Evolutionary conservation across 768 basidiomycete species (phyloP).

Genomic region (Daedaleopsis nitida): DNA sequence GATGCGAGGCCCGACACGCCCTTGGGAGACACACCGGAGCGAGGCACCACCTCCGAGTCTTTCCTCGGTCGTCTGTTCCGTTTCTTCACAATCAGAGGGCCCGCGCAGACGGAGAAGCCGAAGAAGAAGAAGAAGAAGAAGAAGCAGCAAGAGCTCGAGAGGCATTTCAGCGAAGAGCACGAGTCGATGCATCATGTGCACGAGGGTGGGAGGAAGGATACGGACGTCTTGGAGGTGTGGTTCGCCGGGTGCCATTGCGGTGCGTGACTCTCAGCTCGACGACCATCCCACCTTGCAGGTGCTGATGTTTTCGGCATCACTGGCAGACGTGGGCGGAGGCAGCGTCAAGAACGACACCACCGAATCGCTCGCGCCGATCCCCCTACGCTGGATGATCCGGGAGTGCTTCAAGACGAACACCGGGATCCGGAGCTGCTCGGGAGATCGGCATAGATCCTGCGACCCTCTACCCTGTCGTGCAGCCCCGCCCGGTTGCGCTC

Average conservation of each 20-base stretch:
- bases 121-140: not conserved
- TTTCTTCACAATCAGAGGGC: not conserved
- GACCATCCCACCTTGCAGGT: not conserved
- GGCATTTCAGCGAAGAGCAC: not conserved
- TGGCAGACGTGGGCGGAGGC: conserved; percentile 78
- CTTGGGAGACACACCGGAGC: not conserved
- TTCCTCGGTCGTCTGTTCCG: too few relatives aligned
- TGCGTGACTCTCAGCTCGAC: conserved; percentile 31
- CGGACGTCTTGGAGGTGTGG: conserved; percentile 79
- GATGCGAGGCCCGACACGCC: not conserved
- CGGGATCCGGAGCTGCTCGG: conserved; percentile 39
- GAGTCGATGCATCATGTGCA: too few relatives aligned
- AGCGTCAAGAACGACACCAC: conserved; percentile 57
- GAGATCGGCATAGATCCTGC: conserved; percentile 35
- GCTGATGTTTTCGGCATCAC: not conserved
- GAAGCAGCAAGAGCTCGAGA: not conserved
- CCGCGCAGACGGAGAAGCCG: not conserved
- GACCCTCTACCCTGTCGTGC: conserved; percentile 30
- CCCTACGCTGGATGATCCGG: conserved; percentile 61
- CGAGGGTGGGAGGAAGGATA: conserved; percentile 28
- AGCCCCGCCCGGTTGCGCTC: conserved; percentile 26
- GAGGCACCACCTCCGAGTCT: not conserved
- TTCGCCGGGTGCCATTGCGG: conserved; percentile 77
- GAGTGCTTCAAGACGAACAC: conserved; percentile 51
- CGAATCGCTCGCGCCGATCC: conserved; percentile 66